These are phyloP conservation scores for Pythium insidiosum DNA, from an alignment of 352 stramenopile species.

Conservation along the genomic window DNA sequence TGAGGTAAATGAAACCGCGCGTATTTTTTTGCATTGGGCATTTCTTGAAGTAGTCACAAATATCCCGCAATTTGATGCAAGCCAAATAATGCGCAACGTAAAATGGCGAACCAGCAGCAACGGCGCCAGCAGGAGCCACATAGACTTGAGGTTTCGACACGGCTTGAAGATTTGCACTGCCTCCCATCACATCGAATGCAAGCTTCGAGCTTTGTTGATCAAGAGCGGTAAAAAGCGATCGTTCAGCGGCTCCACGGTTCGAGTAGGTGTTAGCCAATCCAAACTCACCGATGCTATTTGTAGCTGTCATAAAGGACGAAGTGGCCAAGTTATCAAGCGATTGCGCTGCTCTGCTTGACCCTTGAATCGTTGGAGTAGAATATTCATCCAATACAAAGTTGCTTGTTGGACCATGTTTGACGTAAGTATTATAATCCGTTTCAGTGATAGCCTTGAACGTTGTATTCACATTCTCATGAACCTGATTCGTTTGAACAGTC, in stretches of 20 bases:
- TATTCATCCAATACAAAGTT: slow-evolving; percentile 13
- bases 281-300: slow-evolving; percentile 13
- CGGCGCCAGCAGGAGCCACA: slow-evolving; percentile 6
- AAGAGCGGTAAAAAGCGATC: slow-evolving; percentile 9
- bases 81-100: slow-evolving; percentile 13
- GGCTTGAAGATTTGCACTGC: slow-evolving; percentile 11
- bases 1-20: slow-evolving; percentile 13
- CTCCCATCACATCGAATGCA: slow-evolving; percentile 12
- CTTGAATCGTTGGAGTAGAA: slow-evolving; percentile 8
- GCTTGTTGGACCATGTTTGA: slow-evolving; percentile 9
- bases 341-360: slow-evolving; percentile 8
- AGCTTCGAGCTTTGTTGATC: slow-evolving; percentile 13
- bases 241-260: slow-evolving; percentile 10
- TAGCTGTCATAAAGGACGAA: slow-evolving; percentile 11
- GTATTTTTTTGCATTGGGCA: slow-evolving; percentile 15
- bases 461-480: slow-evolving; percentile 15
- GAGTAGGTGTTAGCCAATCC: slow-evolving; percentile 11
- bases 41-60: slow-evolving; percentile 14
- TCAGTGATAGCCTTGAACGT: slow-evolving; percentile 13
- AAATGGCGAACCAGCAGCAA: slow-evolving; percentile 9
- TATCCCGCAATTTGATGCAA: slow-evolving; percentile 13
- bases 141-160: slow-evolving; percentile 13
- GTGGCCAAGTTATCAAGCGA: slow-evolving; percentile 11
- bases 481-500: slow-evolving; percentile 10
- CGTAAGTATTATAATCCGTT: slow-evolving; percentile 9